phyloP scores from a whole-genome alignment of 2,329 filamentous ascomycete genomes.

The Xylaria sp. region DNA sequence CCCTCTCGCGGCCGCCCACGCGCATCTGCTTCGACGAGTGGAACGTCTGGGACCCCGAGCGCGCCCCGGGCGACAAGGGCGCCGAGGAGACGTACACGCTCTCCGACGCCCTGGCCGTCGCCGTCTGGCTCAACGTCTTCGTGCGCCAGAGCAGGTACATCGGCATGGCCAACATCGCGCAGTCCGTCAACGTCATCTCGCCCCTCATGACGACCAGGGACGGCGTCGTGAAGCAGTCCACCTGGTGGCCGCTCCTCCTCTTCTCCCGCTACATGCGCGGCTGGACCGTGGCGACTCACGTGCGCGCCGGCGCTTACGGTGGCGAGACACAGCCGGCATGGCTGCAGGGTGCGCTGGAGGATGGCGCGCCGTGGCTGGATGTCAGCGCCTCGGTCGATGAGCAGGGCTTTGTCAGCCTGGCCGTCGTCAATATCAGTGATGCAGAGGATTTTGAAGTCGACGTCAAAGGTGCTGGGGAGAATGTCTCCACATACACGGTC shows the following conservation, averaged over 20 bases:
- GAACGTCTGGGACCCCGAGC: constrained; percentile 82
- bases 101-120: constrained; percentile 79
- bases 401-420: constrained; percentile 71
- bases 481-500: constrained; percentile 71
- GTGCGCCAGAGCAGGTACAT: constrained; percentile 68
- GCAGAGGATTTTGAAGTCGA: constrained; percentile 67
- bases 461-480: constrained; percentile 63
- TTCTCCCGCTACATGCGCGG: constrained; percentile 80
- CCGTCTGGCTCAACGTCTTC: constrained; percentile 80
- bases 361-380: constrained; percentile 73
- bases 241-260: constrained; percentile 78
- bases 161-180: constrained; percentile 82
- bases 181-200: constrained; percentile 80
- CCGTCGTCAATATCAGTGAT: constrained; percentile 78
- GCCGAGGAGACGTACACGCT: constrained; percentile 80
- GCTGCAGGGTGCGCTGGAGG: constrained; percentile 68
- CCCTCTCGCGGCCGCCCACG: constrained; percentile 67
- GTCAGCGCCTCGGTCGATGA: constrained; percentile 69
- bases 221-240: constrained; percentile 75
- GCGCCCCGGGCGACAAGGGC: constrained; percentile 75
- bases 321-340: constrained; percentile 74
- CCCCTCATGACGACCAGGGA: constrained; percentile 76
- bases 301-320: constrained; percentile 70
- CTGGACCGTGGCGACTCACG: constrained; percentile 72
- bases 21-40: constrained; percentile 87